Conservation (phyloP, 2,329 filamentous ascomycete species). For the Aspergillus texensis region DNA sequence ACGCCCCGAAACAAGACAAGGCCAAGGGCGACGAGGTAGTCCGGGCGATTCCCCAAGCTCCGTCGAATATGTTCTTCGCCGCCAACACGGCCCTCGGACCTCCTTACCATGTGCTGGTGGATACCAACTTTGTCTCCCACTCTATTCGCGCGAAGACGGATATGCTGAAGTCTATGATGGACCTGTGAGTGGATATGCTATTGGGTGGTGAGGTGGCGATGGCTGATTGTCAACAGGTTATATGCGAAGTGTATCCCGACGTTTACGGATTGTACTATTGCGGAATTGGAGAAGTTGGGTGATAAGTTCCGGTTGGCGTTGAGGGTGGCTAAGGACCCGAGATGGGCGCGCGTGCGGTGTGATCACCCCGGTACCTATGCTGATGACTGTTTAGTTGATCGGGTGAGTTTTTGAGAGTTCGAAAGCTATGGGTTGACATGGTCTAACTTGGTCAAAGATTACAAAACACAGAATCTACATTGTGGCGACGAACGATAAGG, state of each 20-base stretch:
- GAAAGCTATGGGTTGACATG: not conserved
- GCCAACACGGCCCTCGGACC: conserved; percentile 85
- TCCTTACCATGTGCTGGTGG: conserved; percentile 78
- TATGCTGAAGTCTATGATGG: conserved; percentile 86
- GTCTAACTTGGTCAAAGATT: conserved; percentile 14
- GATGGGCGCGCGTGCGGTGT: conserved; percentile 83
- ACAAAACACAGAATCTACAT: conserved; percentile 77
- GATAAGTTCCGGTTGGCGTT: conserved; percentile 85
- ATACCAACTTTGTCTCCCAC: conserved; percentile 90
- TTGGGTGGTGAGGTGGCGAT: no score
- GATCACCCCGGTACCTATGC: conserved; percentile 88
- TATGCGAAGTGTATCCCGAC: conserved; percentile 89
- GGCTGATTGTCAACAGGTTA: conserved; percentile 51
- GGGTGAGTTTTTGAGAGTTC: conserved; percentile 46
- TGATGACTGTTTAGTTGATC: conserved; percentile 80
- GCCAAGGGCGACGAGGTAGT: conserved; percentile 21
- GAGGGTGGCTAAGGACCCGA: conserved; percentile 82
- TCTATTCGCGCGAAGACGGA: conserved; percentile 90
- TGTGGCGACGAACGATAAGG: conserved; percentile 70
- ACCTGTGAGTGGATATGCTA: conserved; percentile 49
- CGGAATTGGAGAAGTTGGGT: conserved; percentile 86
- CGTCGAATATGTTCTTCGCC: conserved; percentile 83
- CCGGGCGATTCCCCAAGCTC: conserved; percentile 50
- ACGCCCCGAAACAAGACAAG: conserved; percentile 16
- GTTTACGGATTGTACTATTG: conserved; percentile 81